Conservation (phyloP, 331 rosid species). For the Saraca asoca region DNA sequence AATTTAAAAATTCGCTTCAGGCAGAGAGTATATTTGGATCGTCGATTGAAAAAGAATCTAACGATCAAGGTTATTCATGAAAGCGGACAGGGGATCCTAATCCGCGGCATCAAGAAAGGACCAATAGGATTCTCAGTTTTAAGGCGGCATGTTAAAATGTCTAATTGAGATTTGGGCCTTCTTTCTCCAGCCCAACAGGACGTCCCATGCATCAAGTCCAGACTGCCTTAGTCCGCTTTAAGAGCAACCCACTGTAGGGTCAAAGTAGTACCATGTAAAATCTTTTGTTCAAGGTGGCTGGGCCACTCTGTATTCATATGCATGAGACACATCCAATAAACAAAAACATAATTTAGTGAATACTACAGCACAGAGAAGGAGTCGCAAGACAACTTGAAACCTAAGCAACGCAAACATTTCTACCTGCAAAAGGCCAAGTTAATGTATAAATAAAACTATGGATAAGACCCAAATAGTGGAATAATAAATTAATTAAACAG, state of each 20-base stretch:
- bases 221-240: too few relatives aligned
- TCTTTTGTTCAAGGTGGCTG: too few relatives aligned
- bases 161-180: too few relatives aligned
- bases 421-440: not conserved
- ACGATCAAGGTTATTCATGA: not conserved
- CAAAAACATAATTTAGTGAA: too few relatives aligned
- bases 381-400: constrained; percentile 10
- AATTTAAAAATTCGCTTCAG: not conserved
- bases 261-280: too few relatives aligned
- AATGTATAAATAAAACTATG: not conserved
- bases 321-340: too few relatives aligned
- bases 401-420: not conserved
- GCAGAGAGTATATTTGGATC: not conserved
- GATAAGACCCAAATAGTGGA: not conserved
- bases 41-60: not conserved
- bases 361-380: not conserved
- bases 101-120: not conserved
- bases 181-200: too few relatives aligned
- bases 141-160: too few relatives aligned
- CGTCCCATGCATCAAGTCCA: too few relatives aligned
- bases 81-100: not conserved
- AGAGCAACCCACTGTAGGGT: too few relatives aligned
- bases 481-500: not conserved
- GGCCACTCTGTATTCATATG: too few relatives aligned
- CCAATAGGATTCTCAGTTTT: constrained; percentile 32